Evolutionary conservation across 129 eudicot species (phyloP).

Genomic region (Lonicera japonica): DNA sequence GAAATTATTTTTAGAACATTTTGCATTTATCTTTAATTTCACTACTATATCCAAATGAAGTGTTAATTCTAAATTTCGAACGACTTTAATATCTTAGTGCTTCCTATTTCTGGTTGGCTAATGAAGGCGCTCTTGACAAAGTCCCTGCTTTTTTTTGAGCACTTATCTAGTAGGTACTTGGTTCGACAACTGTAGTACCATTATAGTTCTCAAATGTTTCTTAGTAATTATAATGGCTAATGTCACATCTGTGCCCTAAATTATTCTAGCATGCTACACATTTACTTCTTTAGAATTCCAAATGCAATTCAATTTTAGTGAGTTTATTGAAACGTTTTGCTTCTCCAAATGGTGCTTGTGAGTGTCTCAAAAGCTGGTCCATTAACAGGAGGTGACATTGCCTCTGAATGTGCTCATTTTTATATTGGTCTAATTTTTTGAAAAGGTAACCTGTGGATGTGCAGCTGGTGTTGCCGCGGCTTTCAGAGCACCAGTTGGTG

Average conservation of each 20-base stretch:
- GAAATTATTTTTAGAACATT: too few relatives aligned
- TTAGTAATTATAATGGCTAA: not conserved
- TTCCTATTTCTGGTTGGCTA: not conserved
- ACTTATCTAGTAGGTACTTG: too few relatives aligned
- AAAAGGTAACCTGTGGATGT: slow-evolving; percentile 99
- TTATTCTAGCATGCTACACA: not conserved
- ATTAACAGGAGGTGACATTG: slow-evolving; percentile 11
- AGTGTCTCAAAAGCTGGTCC: not conserved
- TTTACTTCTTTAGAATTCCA: not conserved
- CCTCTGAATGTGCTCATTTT: slow-evolving; percentile 25
- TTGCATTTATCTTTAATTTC: not conserved
- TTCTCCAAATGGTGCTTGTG: not conserved
- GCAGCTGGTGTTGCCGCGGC: slow-evolving; percentile 99
- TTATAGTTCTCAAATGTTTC: not conserved
- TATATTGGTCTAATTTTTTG: slow-evolving; percentile 32
- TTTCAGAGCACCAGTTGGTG: slow-evolving; percentile 99
- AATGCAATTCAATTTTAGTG: not conserved
- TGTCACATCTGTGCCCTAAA: not conserved
- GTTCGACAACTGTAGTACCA: too few relatives aligned
- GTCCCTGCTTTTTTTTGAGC: too few relatives aligned
- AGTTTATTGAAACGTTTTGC: not conserved
- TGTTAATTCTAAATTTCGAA: not conserved
- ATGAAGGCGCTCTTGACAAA: not conserved
- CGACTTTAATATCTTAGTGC: too few relatives aligned
- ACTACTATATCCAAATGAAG: not conserved